Base-by-base conservation (phyloP, 1,284 basidiomycete species). In the Peniophora sp. region DNA sequence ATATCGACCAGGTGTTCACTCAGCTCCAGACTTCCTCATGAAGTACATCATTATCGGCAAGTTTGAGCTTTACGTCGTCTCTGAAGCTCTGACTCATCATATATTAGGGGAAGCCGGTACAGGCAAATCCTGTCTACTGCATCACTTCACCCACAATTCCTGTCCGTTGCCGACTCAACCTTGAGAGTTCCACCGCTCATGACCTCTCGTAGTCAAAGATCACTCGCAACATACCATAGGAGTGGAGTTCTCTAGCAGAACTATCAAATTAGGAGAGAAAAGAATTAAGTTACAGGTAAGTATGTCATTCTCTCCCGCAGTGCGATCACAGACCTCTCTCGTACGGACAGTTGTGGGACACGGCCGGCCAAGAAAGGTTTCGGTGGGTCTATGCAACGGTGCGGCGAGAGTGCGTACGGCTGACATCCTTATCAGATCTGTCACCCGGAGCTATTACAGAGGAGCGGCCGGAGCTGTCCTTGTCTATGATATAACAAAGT, bases 221-320 rank as follows among this genome's bases (percentile, higher is more conserved):
- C 88, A 96, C 63, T 94, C 94, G 0, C 88, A 95, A 67, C 96
- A 99, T 66, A 99, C 96, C 12, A 98, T 99, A 55, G 96, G 95
- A 11, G 93, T 97, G 32, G 94, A 96, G 63, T 96, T 97, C 65
- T 92, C 91, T 9, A 93, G 90, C 64, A 75, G 92, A 54, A 92
- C 91, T 1, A 79, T 97, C 49, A 85, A 85, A 60, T 77, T 97
- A 44, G 93, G 90, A 52, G 92, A 95, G 74, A 92, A 93, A 71
- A 81, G 86, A 59, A 92, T 97, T 57, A 97, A 97, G 68, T 76
- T 97, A 34, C 93, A 96, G 79, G 92, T 92, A 55, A 56, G 78
- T 61, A 10, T 50, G 3, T 3, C 43, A n/a, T 12, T 32, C 5
- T 5, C 27, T 32, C 5, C 6, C 27, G 6, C 5, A 32, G 27